phyloP scores from a whole-genome alignment of 2,329 filamentous ascomycete species.

The Chrysoporthe puriensis region DNA sequence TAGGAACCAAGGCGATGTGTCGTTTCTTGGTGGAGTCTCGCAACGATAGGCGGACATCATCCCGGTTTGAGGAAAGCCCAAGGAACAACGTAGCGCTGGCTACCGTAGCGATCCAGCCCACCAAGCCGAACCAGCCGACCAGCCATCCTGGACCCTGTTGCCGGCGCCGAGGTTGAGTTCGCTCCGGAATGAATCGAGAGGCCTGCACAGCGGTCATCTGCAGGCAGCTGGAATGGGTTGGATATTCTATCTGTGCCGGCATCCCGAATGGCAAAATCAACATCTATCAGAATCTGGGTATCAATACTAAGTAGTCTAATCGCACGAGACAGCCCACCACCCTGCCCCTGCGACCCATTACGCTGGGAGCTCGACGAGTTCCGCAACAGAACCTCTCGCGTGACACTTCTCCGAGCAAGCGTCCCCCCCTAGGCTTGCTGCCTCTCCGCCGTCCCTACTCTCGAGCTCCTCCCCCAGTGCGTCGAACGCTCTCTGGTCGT shows the following conservation, averaged over 20 bases:
- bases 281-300: neutral
- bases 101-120: too few species aligned
- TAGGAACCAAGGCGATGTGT: neutral
- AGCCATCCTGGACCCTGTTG: neutral
- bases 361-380: constrained; percentile 7
- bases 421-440: neutral
- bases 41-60: constrained; percentile 2
- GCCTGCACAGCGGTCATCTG: neutral
- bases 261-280: neutral
- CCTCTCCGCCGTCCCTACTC: constrained; percentile 1
- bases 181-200: neutral
- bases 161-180: neutral
- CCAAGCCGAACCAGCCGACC: neutral
- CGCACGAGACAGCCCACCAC: neutral
- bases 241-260: neutral
- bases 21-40: neutral
- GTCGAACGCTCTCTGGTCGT: constrained; percentile 24
- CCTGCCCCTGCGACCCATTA: neutral
- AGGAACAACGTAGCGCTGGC: neutral
- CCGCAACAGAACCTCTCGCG: neutral
- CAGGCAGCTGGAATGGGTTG: neutral
- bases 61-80: constrained; percentile 8
- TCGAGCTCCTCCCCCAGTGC: constrained; percentile 14
- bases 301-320: neutral
- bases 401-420: neutral